A percentile compares a stretch with the other conserved stretches of the same genome.
These are phyloP conservation scores for Tetrapisispora pingtungensis DNA, from an alignment of 805 yeast species.

Conservation along the genomic window DNA sequence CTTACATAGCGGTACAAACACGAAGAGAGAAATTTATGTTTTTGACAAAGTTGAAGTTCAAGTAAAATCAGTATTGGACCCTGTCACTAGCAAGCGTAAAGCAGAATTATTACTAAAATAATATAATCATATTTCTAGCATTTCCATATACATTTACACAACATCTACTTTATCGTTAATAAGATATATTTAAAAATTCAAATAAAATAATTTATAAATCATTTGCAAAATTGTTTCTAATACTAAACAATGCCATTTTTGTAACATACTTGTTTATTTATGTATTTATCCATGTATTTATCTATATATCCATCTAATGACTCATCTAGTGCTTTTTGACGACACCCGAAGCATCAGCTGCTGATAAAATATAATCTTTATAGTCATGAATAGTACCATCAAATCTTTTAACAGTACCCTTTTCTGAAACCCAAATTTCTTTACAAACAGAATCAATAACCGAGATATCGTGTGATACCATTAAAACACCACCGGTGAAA, in stretches of 20 bases:
- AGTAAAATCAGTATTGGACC: conserved; percentile 74
- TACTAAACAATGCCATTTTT: background rate
- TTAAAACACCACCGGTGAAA: conserved; percentile 90
- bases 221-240: too few species aligned
- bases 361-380: conserved; percentile 72
- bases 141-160: background rate
- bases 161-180: background rate
- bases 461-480: conserved; percentile 96
- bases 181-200: background rate
- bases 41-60: conserved; percentile 82
- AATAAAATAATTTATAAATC: background rate
- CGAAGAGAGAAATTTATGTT: conserved; percentile 45
- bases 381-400: conserved; percentile 78
- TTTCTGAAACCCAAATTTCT: conserved; percentile 93
- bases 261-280: too few species aligned
- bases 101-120: conserved; percentile 61
- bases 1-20: conserved; percentile 35
- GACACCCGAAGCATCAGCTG: conserved; percentile 80
- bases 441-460: conserved; percentile 83
- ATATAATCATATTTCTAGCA: conserved; percentile 1
- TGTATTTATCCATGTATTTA: too few species aligned
- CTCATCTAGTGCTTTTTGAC: conserved; percentile 62
- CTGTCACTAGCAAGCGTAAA: conserved; percentile 82
- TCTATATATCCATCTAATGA: too few species aligned
- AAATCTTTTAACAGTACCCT: conserved; percentile 68